Evolutionary conservation across 768 basidiomycete species (phyloP).

Genomic region (Boletus barrowsii): DNA sequence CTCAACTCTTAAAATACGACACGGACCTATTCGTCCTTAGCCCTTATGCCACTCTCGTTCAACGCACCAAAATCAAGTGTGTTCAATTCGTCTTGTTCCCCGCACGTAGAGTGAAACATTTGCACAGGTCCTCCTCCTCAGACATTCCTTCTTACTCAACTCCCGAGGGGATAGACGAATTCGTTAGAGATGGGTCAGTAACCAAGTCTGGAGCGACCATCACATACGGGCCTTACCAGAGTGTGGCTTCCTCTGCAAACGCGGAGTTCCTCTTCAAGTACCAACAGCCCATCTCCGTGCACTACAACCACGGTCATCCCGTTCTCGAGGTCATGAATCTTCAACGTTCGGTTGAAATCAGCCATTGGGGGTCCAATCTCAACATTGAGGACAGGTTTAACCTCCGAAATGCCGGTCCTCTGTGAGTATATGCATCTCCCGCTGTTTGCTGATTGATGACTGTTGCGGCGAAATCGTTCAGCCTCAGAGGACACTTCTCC

Average conservation of each 20-base stretch:
- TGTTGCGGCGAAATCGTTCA: slow-evolving; percentile 29
- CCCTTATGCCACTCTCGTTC: slow-evolving; percentile 76
- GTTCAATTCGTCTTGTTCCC: slow-evolving; percentile 22
- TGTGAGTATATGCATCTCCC: slow-evolving; percentile 48
- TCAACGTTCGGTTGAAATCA: slow-evolving; percentile 80
- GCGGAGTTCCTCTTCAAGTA: slow-evolving; percentile 52
- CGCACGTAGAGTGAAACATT: slow-evolving; percentile 2
- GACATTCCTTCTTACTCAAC: slow-evolving; percentile 70
- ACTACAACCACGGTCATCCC: slow-evolving; percentile 82
- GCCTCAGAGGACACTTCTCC: slow-evolving; percentile 94
- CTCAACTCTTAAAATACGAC: slow-evolving; percentile 75
- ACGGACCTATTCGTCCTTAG: slow-evolving; percentile 79
- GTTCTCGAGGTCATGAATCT: slow-evolving; percentile 73
- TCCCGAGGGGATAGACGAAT: slow-evolving; percentile 56
- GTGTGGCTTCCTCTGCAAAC: slow-evolving; percentile 62
- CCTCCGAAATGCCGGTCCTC: slow-evolving; percentile 87
- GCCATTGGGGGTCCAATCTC: slow-evolving; percentile 95
- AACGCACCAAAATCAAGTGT: slow-evolving; percentile 85
- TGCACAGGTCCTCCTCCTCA: slow-evolving; percentile 62
- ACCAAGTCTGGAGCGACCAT: slow-evolving; percentile 77
- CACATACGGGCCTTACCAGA: slow-evolving; percentile 86
- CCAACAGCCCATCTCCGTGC: slow-evolving; percentile 68
- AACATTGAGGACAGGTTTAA: slow-evolving; percentile 88
- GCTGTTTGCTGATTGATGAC: not conserved
- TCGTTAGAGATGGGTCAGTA: slow-evolving; percentile 56